Percentiles rank a stretch among this genome's conserved stretches.
These are phyloP conservation scores for Trypanosoma vivax DNA, from an alignment of 208 protist genomes.

Conservation along the genomic window DNA sequence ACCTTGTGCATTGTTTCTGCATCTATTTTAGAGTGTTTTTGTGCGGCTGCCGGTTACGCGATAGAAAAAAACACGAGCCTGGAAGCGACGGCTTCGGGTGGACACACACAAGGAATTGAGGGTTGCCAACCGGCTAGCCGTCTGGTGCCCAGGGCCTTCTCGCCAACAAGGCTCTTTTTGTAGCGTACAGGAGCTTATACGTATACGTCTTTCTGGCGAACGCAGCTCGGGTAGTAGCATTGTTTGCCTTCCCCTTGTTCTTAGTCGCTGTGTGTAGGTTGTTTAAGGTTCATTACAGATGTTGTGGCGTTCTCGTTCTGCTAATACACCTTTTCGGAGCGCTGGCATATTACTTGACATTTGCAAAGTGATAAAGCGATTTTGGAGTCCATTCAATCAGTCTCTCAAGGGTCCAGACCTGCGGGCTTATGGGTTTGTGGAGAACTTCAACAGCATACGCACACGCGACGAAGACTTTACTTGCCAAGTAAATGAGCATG, in stretches of 20 bases:
- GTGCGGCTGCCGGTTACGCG: too few relatives aligned
- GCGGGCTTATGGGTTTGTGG: slow-evolving; percentile 36
- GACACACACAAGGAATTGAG: background rate
- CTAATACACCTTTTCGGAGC: background rate
- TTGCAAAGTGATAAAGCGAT: slow-evolving; percentile 36
- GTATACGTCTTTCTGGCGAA: too few relatives aligned
- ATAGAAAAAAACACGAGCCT: too few relatives aligned
- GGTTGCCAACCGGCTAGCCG: background rate
- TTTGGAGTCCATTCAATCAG: slow-evolving; percentile 57
- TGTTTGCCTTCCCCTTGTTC: too few relatives aligned
- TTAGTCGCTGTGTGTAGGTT: too few relatives aligned
- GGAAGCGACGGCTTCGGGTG: too few relatives aligned
- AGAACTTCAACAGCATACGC: slow-evolving; percentile 38
- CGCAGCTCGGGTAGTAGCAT: too few relatives aligned
- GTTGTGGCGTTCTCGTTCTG: slow-evolving; percentile 10
- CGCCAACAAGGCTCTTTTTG: background rate
- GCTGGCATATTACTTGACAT: slow-evolving; percentile 9
- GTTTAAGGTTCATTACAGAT: too few relatives aligned
- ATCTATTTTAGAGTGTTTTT: too few relatives aligned
- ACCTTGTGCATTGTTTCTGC: too few relatives aligned
- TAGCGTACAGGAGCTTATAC: too few relatives aligned
- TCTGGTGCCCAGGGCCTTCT: background rate
- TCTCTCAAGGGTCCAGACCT: slow-evolving; percentile 29
- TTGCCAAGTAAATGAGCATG: slow-evolving; percentile 58
- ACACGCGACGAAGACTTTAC: slow-evolving; percentile 42